Conservation (phyloP, 441 rosid genomes). For the Raphanus hybrid region DNA sequence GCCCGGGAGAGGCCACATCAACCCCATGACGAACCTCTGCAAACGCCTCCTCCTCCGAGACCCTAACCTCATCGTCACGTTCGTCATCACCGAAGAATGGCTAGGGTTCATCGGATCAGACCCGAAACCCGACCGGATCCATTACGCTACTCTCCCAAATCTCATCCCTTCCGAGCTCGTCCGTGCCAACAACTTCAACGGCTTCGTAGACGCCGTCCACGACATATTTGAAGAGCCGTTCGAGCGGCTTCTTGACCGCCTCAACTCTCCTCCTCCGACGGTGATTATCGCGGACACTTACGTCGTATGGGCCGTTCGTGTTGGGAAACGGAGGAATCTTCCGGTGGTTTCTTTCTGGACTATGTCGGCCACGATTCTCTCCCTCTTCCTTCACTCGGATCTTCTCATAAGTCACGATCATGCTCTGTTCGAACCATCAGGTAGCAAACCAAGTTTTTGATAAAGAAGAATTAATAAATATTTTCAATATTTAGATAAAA, state of each 20-base stretch:
- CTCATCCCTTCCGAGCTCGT: constrained; percentile 66
- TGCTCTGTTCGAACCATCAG: constrained; percentile 49
- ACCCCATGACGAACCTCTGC: constrained; percentile 77
- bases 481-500: no score
- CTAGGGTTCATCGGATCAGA: constrained; percentile 51
- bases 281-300: constrained; percentile 53
- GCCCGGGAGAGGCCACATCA: constrained; percentile 82
- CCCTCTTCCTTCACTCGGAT: constrained; percentile 51
- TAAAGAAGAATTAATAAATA: no score
- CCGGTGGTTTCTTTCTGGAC: constrained; percentile 59
- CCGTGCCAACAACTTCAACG: constrained; percentile 49
- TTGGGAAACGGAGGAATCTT: constrained; percentile 51
- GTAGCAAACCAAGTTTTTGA: constrained; percentile 26
- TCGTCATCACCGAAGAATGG: constrained; percentile 85
- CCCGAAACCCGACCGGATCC: constrained; percentile 44
- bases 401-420: constrained; percentile 54
- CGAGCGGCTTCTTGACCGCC: constrained; percentile 54
- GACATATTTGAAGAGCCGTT: constrained; percentile 61
- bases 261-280: constrained; percentile 39
- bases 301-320: constrained; percentile 49
- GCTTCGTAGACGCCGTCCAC: constrained; percentile 50
- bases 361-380: constrained; percentile 49
- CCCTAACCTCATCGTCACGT: constrained; percentile 48
- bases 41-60: constrained; percentile 45
- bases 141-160: constrained; percentile 55